Evolutionary conservation across 768 basidiomycete genomes (phyloP).

Genomic region (Termitomyces sp.): DNA sequence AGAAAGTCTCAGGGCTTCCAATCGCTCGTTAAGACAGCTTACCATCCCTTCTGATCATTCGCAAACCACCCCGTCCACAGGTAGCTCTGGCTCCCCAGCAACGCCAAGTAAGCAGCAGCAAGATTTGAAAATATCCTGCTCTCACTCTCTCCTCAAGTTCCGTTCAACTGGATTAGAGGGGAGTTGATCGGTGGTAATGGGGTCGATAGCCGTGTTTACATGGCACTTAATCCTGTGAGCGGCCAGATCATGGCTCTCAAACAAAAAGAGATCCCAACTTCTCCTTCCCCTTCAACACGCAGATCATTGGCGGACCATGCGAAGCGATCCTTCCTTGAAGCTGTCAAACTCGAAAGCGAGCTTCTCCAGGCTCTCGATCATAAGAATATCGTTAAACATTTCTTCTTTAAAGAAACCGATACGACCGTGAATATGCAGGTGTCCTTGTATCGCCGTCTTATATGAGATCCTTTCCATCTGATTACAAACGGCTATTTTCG

Average conservation of each 20-base stretch:
- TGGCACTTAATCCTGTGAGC: conserved; percentile 89
- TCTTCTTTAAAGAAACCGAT: conserved; percentile 86
- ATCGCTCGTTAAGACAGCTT: not conserved
- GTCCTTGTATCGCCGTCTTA: not conserved
- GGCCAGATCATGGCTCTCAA: conserved; percentile 99
- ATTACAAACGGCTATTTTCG: not conserved
- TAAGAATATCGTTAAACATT: conserved; percentile 92
- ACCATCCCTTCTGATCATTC: not conserved
- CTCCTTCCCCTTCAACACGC: not conserved
- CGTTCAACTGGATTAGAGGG: conserved; percentile 97
- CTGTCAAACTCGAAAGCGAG: conserved; percentile 90
- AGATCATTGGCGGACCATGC: conserved; percentile 34
- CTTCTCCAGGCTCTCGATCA: conserved; percentile 93
- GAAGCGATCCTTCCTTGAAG: conserved; percentile 87
- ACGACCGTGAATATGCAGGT: conserved; percentile 86
- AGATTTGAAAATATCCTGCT: conserved; percentile 1
- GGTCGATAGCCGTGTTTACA: conserved; percentile 91
- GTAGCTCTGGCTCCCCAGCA: not conserved
- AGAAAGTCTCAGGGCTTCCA: not conserved
- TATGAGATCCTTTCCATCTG: not conserved
- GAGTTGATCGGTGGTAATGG: conserved; percentile 96
- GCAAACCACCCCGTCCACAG: not conserved
- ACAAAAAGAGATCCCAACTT: conserved; percentile 84
- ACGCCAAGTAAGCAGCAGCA: conserved; percentile 10
- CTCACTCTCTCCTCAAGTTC: conserved; percentile 39